Evolutionary conservation across 2,329 filamentous ascomycete species (phyloP).

Genomic region (Mycosphaerella sp.): DNA sequence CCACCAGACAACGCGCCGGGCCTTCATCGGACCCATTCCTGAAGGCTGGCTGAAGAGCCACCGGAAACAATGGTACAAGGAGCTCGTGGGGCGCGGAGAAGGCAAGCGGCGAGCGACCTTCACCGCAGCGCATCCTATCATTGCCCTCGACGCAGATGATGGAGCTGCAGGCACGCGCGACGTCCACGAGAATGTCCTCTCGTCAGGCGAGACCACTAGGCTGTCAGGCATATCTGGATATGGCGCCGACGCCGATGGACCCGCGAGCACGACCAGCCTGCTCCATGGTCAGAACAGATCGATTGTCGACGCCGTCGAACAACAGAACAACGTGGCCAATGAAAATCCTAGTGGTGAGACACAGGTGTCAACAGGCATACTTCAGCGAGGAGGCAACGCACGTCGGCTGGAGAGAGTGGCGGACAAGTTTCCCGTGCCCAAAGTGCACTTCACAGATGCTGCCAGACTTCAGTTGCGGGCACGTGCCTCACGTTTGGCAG

Average conservation of each 20-base stretch:
- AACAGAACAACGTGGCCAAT: slow-evolving; percentile 4
- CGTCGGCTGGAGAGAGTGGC: slow-evolving; percentile 16
- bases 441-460: slow-evolving; percentile 31
- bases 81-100: slow-evolving; percentile 39
- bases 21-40: slow-evolving; percentile 61
- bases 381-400: slow-evolving; percentile 10
- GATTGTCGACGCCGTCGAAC: slow-evolving; percentile 11
- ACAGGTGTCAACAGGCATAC: slow-evolving; percentile 9
- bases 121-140: slow-evolving; percentile 25
- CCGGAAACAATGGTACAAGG: slow-evolving; percentile 57
- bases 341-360: slow-evolving; percentile 9
- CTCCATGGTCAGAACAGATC: slow-evolving; percentile 23
- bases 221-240: slow-evolving; percentile 7
- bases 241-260: slow-evolving; percentile 10
- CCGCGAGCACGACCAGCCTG: slow-evolving; percentile 27
- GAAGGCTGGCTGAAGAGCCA: slow-evolving; percentile 60
- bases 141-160: slow-evolving; percentile 1
- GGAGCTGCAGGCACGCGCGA: slow-evolving; percentile 4
- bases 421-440: slow-evolving; percentile 17
- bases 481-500: slow-evolving; percentile 29
- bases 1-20: slow-evolving; percentile 55
- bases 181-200: background rate
- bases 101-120: slow-evolving; percentile 25
- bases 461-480: slow-evolving; percentile 29
- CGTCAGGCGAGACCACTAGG: slow-evolving; percentile 3